phyloP scores from a whole-genome alignment of 2,329 filamentous ascomycete species.

The Penicillium verrucosum region DNA sequence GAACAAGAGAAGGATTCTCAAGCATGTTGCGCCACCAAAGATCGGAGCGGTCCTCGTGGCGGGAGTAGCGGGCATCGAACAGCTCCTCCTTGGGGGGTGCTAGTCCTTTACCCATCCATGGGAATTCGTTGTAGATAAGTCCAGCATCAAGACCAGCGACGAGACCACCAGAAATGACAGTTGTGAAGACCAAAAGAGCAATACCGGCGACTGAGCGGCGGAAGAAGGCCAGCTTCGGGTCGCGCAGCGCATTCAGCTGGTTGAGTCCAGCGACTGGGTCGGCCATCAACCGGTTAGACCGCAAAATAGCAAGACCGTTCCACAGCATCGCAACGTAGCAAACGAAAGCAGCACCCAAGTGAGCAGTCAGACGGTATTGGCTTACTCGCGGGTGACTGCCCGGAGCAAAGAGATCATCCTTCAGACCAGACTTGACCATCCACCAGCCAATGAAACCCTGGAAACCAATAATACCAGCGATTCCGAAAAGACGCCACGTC shows the following conservation, averaged over 20 bases:
- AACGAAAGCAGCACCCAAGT: slow-evolving; percentile 84
- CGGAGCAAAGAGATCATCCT: slow-evolving; percentile 90
- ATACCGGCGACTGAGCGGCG: slow-evolving; percentile 69
- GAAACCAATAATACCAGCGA: slow-evolving; percentile 85
- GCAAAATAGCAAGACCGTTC: slow-evolving; percentile 79
- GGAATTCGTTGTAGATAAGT: slow-evolving; percentile 98
- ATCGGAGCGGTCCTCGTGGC: slow-evolving; percentile 72
- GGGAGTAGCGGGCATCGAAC: slow-evolving; percentile 80
- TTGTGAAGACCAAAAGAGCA: slow-evolving; percentile 74
- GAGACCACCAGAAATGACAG: slow-evolving; percentile 87
- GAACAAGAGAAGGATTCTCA: slow-evolving; percentile 92
- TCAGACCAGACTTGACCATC: slow-evolving; percentile 97
- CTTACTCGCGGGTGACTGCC: slow-evolving; percentile 88
- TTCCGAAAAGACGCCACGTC: slow-evolving; percentile 73
- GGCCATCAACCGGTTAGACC: slow-evolving; percentile 67
- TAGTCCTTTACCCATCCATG: slow-evolving; percentile 83
- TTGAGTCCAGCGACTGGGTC: slow-evolving; percentile 62
- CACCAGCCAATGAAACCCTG: slow-evolving; percentile 97
- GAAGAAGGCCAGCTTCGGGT: slow-evolving; percentile 69
- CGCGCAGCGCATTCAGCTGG: slow-evolving; percentile 59
- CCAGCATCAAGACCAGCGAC: slow-evolving; percentile 95
- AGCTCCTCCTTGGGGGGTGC: slow-evolving; percentile 79
- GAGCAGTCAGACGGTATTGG: slow-evolving; percentile 87
- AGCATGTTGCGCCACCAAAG: slow-evolving; percentile 97
- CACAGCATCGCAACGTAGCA: slow-evolving; percentile 95